phyloP scores from a whole-genome alignment of 371 early-diverging fungal genomes.

The Zychaea mexicana region DNA sequence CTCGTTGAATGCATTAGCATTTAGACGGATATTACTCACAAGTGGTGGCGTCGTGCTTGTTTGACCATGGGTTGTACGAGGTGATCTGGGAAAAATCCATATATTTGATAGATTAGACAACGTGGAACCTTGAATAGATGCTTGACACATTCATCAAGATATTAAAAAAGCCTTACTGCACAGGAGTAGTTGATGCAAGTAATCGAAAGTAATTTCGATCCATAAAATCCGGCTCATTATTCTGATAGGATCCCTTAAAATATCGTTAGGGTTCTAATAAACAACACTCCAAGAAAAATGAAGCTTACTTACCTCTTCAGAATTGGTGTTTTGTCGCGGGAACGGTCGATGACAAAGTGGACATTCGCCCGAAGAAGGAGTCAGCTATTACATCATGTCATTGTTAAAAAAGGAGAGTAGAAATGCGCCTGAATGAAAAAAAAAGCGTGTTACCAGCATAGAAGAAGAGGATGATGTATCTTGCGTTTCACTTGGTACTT shows the following conservation, averaged over 20 bases:
- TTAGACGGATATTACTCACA: conserved; percentile 21
- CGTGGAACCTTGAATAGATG: too few relatives aligned
- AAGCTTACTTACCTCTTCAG: conserved; percentile 19
- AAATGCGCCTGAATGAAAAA: neutral
- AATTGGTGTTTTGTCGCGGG: neutral
- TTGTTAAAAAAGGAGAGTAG: neutral
- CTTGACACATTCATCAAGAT: conserved; percentile 7
- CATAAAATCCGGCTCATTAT: conserved; percentile 47
- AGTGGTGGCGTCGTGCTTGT: neutral
- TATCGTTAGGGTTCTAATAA: too few relatives aligned
- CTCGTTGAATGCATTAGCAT: conserved; percentile 72
- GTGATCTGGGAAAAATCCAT: neutral
- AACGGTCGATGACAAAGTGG: conserved; percentile 45
- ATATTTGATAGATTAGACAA: too few relatives aligned
- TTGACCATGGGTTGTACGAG: conserved; percentile 12
- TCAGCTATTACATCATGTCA: neutral
- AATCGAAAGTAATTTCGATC: conserved; percentile 70
- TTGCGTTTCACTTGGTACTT: neutral
- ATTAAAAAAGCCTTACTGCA: conserved; percentile 31
- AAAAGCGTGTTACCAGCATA: neutral
- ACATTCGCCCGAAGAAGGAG: conserved; percentile 18
- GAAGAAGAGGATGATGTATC: conserved; percentile 4
- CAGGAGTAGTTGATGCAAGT: conserved; percentile 39
- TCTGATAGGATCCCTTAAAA: too few relatives aligned
- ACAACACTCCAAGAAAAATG: neutral